Percentiles rank a stretch among this genome's conserved stretches.
Evolutionary conservation across 2,329 filamentous ascomycete genomes (phyloP).

Genomic region (Pseudogymnoascus sp.): DNA sequence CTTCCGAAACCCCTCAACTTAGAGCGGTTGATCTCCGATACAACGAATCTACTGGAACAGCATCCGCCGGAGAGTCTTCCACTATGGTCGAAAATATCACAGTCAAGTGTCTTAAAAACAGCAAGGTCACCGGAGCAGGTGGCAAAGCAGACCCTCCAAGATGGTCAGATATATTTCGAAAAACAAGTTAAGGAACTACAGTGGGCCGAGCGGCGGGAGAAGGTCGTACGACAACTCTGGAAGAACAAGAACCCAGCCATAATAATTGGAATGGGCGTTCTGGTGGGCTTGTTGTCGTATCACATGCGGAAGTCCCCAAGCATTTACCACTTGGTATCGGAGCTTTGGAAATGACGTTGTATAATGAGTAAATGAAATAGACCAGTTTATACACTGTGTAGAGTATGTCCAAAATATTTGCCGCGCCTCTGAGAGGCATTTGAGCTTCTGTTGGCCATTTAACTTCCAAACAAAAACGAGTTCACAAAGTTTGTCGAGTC

Average conservation of each 20-base stretch:
- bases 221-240: conserved; percentile 46
- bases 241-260: conserved; percentile 57
- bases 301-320: conserved; percentile 49
- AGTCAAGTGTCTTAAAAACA: conserved; percentile 77
- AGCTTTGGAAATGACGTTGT: not conserved
- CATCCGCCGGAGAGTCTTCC: conserved; percentile 67
- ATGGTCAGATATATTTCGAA: conserved; percentile 62
- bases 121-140: conserved; percentile 47
- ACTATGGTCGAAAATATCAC: conserved; percentile 65
- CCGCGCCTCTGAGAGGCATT: not conserved
- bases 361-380: not conserved
- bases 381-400: not conserved
- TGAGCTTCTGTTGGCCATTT: not conserved
- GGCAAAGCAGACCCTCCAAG: conserved; percentile 48
- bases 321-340: conserved; percentile 11
- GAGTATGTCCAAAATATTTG: not conserved
- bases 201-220: conserved; percentile 51
- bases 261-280: conserved; percentile 54
- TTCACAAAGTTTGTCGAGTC: not conserved
- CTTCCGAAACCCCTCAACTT: conserved; percentile 74
- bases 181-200: conserved; percentile 65
- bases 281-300: conserved; percentile 60
- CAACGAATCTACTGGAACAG: conserved; percentile 53
- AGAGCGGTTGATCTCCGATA: conserved; percentile 63
- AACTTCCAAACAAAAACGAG: not conserved